Base-by-base conservation (phyloP, 371 early-diverging fungal species). In the Mucor ambiguus region DNA sequence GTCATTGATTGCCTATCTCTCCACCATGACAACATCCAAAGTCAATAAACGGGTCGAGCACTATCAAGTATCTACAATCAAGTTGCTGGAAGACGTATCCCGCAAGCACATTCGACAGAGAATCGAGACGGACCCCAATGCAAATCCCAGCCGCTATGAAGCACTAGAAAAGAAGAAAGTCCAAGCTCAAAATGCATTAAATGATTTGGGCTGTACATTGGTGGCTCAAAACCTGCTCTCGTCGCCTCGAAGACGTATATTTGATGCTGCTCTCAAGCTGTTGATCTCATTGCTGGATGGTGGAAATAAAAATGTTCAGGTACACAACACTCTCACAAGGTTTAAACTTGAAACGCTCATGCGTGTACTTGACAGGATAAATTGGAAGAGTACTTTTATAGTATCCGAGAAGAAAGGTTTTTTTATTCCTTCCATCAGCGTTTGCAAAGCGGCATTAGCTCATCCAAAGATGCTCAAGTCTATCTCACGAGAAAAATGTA, bases 351-450 rank as follows among this genome's bases (percentile, higher is more conserved):
- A 49, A 48, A 20, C 38, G n/a, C 63, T 37, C 20, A 38, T 7
- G 9, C 4, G 33, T 26, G 9, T 7, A 9, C 18, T n/a, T 38
- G 35, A 4, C n/a, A 64, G 66, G 68, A 68, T 26, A 59, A 63
- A 52, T 4, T 68, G 12, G 68, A 68, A 35, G 68, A 58, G 7
- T 68, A 68, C 28, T 68, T 68, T 35, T 68, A 63, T n/a, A 68
- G 68, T 41, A 68, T 61, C 55, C 60, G 78, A 43, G 79, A 87
- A 49, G 87, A 87, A 44, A 72, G 85, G 12, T 87, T 87, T 62
- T 87, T 87, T 61, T 84, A 85, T 58, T 85, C 81, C 26, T 77
- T 84, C 29, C 84, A 87, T 65, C 76, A 79, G 29, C 71, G 79
- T 9, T 69, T 86, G 11, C 75, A 80, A 64, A 64, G 71, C 10